Percentiles rank a stretch among this genome's conserved stretches.
Evolutionary conservation across 805 yeast genomes (phyloP).

Genomic region (Hanseniaspora singularis): DNA sequence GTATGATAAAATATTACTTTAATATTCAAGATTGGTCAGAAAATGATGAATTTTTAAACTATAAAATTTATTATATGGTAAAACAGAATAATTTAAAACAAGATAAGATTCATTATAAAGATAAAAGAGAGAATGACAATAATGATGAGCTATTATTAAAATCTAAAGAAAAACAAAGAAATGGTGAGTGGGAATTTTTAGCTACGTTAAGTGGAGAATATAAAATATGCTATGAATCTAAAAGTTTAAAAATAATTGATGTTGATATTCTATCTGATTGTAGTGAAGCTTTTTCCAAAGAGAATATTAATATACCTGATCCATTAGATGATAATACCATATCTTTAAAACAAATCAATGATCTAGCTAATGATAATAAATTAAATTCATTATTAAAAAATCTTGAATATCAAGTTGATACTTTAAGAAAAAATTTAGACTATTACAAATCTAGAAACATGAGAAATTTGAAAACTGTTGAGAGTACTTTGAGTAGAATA

Average conservation of each 20-base stretch:
- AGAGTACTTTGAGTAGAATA: constrained; percentile 51
- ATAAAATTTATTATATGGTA: constrained; percentile 27
- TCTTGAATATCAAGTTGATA: constrained; percentile 49
- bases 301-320: constrained; percentile 9
- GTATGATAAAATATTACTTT: constrained; percentile 33
- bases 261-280: constrained; percentile 46
- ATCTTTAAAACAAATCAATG: constrained; percentile 19
- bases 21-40: constrained; percentile 25
- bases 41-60: constrained; percentile 21
- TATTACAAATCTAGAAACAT: constrained; percentile 83
- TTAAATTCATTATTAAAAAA: constrained; percentile 23
- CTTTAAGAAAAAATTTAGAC: constrained; percentile 48
- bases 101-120: neutral
- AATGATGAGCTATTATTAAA: constrained; percentile 47
- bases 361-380: constrained; percentile 18
- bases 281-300: constrained; percentile 23
- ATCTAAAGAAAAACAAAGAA: constrained; percentile 50
- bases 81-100: constrained; percentile 23
- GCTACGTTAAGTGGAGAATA: constrained; percentile 67
- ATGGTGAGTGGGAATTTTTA: constrained; percentile 64
- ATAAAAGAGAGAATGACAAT: constrained; percentile 18
- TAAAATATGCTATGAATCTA: constrained; percentile 74
- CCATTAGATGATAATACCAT: constrained; percentile 15
- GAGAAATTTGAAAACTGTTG: constrained; percentile 74
- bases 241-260: constrained; percentile 73